A percentile compares a stretch with the other conserved stretches of the same genome.
Evolutionary conservation across 2,329 filamentous ascomycete species (phyloP).

Genomic region (Mycogone perniciosa): DNA sequence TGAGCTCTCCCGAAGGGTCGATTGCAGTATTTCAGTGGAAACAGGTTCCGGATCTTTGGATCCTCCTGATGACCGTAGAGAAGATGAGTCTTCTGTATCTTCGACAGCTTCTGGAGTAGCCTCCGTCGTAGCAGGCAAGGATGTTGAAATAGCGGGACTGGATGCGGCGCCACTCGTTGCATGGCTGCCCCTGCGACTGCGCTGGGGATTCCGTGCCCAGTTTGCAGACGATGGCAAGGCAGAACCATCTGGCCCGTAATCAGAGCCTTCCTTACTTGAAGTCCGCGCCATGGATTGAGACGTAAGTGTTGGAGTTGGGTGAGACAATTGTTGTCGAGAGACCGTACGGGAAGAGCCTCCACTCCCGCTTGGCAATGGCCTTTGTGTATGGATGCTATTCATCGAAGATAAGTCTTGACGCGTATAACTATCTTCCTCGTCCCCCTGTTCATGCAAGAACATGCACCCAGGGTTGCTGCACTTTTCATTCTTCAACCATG

Average conservation of each 20-base stretch:
- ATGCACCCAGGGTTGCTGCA: slow-evolving; percentile 97
- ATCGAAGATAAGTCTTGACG: slow-evolving; percentile 90
- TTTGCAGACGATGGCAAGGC: slow-evolving; percentile 90
- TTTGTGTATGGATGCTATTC: slow-evolving; percentile 80
- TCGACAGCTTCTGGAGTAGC: slow-evolving; percentile 39
- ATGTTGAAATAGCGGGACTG: slow-evolving; percentile 67
- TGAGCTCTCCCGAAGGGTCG: slow-evolving; percentile 17
- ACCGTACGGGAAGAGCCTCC: slow-evolving; percentile 47
- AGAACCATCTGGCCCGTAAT: slow-evolving; percentile 68
- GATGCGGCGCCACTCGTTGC: slow-evolving; percentile 75
- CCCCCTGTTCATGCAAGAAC: slow-evolving; percentile 96
- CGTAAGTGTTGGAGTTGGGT: slow-evolving; percentile 33
- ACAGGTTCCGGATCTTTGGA: not conserved
- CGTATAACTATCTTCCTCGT: slow-evolving; percentile 94
- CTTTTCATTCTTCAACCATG: slow-evolving; percentile 87
- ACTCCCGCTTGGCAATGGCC: slow-evolving; percentile 50
- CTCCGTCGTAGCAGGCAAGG: slow-evolving; percentile 49
- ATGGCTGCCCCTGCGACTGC: slow-evolving; percentile 67
- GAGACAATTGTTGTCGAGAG: slow-evolving; percentile 43
- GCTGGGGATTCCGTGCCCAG: slow-evolving; percentile 72
- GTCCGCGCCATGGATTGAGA: slow-evolving; percentile 67
- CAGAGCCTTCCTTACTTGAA: slow-evolving; percentile 69
- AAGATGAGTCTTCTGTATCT: slow-evolving; percentile 19
- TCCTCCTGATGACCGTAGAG: slow-evolving; percentile 8
- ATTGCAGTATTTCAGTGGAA: not conserved